phyloP scores from a whole-genome alignment of 2,329 filamentous ascomycete genomes.

The Zalaria obscura region DNA sequence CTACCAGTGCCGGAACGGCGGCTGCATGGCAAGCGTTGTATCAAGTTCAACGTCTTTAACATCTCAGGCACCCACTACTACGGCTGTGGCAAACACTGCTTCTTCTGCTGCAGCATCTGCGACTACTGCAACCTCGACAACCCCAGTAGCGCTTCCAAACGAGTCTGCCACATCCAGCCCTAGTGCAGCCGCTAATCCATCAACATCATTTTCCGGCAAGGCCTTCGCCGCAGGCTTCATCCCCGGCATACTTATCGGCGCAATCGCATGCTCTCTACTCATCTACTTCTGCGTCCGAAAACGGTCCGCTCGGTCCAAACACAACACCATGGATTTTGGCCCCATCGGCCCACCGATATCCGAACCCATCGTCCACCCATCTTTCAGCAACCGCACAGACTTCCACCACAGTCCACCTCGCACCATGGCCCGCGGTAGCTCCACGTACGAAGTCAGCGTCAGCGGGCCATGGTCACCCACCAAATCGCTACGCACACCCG shows the following conservation, averaged over 20 bases:
- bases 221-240: conserved; percentile 21
- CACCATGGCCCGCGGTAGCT: background rate
- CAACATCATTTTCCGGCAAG: conserved; percentile 12
- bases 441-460: conserved; percentile 2
- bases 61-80: no score
- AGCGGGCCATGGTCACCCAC: conserved; percentile 9
- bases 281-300: conserved; percentile 11
- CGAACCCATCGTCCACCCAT: conserved; percentile 14
- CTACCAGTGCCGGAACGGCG: conserved; percentile 43
- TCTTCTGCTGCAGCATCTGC: no score
- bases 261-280: conserved; percentile 11
- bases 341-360: conserved; percentile 17
- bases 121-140: no score
- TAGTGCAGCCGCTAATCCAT: background rate
- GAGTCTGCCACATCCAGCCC: no score
- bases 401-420: conserved; percentile 13
- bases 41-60: conserved; percentile 12
- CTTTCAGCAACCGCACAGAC: conserved; percentile 16
- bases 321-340: conserved; percentile 7
- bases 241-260: conserved; percentile 17
- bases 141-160: no score
- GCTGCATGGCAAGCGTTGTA: conserved; percentile 40
- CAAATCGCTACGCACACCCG: conserved; percentile 8
- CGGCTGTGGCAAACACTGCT: no score
- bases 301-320: conserved; percentile 3